A percentile compares a stretch with the other conserved stretches of the same genome.
Conservation (phyloP, 2,329 filamentous ascomycete species). For the Chaetomiaceae sp. region DNA sequence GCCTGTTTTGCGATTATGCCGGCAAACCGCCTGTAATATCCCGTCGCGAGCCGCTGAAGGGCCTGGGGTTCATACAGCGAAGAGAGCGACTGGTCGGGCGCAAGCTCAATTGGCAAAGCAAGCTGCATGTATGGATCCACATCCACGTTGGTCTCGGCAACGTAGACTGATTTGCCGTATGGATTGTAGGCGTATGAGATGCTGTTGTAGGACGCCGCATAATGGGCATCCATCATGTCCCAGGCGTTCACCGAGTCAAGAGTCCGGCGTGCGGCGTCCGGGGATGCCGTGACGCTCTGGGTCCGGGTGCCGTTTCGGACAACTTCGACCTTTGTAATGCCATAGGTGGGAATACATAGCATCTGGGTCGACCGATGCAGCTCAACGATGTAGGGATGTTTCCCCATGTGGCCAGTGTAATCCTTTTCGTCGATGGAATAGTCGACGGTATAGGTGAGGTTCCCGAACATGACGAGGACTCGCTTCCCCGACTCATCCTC, state of each 20-base stretch:
- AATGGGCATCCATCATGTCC: neutral
- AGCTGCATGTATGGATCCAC: neutral
- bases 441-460: neutral
- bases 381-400: neutral
- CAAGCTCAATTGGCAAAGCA: neutral
- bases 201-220: neutral
- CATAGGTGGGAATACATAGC: slow-evolving; percentile 1
- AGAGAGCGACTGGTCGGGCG: neutral
- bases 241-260: neutral
- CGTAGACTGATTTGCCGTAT: neutral
- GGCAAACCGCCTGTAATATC: neutral
- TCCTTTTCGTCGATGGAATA: neutral
- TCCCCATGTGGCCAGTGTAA: neutral
- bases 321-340: slow-evolving; percentile 2
- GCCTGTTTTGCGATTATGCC: slow-evolving; percentile 2
- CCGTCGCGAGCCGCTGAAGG: neutral
- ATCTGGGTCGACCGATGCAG: neutral
- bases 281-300: neutral
- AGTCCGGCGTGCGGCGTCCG: neutral
- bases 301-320: slow-evolving; percentile 2
- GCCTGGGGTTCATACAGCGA: neutral
- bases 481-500: neutral
- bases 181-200: neutral
- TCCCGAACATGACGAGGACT: neutral
- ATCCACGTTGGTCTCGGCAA: neutral